Conservation (phyloP, 345 rosid genomes). For the Kandelia obovata region DNA sequence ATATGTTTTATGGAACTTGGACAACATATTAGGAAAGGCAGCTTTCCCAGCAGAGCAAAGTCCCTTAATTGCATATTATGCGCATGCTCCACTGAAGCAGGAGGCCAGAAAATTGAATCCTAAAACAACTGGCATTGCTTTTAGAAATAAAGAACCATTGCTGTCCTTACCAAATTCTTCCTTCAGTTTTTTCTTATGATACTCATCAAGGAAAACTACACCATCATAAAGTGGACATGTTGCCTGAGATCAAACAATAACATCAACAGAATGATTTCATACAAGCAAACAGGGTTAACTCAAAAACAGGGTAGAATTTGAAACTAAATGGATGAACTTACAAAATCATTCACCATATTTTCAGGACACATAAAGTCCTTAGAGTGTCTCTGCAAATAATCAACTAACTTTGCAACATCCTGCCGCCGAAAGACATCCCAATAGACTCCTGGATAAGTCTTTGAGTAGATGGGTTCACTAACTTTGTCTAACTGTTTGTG, state of each 20-base stretch:
- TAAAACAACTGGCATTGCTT: background rate
- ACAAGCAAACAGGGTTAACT: conserved; percentile 12
- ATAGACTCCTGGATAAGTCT: conserved; percentile 44
- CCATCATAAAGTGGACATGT: conserved; percentile 57
- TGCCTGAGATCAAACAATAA: conserved; percentile 44
- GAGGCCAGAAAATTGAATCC: background rate
- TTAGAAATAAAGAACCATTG: background rate
- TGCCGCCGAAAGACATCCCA: conserved; percentile 88
- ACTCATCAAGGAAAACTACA: conserved; percentile 49
- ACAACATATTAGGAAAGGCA: background rate
- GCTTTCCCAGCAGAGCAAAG: background rate
- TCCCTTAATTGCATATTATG: background rate
- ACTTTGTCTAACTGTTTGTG: conserved; percentile 19
- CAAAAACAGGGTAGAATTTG: conserved; percentile 1
- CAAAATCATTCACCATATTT: conserved; percentile 31
- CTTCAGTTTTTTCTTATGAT: conserved; percentile 62
- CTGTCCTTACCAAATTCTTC: conserved; percentile 69
- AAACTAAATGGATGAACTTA: conserved; percentile 39
- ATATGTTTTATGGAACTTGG: background rate
- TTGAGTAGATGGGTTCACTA: background rate
- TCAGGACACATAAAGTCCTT: conserved; percentile 40
- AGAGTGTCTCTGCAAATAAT: conserved; percentile 45
- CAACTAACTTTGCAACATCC: conserved; percentile 66
- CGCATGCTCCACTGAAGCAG: background rate
- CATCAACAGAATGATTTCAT: conserved; percentile 16